phyloP scores from a whole-genome alignment of 352 stramenopile species.

The Phytophthora fragariaefolia region DNA sequence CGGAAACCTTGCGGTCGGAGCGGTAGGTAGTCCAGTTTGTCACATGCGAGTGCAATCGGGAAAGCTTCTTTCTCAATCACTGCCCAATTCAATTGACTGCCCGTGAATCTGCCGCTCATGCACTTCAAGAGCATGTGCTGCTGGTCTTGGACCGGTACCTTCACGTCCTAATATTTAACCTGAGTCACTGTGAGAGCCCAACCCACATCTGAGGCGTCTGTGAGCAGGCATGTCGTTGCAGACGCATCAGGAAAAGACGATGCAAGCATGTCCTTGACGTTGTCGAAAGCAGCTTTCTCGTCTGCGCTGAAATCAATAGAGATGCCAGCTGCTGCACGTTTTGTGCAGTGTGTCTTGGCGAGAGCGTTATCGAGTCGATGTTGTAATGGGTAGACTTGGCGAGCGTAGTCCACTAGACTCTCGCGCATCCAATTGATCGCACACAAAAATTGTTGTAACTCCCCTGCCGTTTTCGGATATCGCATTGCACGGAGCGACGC shows the following conservation, averaged over 20 bases:
- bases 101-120: neutral
- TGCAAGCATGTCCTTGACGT: slow-evolving; percentile 3
- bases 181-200: slow-evolving; percentile 2
- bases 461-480: neutral
- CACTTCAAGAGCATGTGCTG: neutral
- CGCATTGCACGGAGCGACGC: no score
- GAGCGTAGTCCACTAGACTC: neutral
- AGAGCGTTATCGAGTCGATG: neutral
- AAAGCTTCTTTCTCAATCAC: slow-evolving; percentile 5
- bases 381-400: neutral
- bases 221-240: neutral
- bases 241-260: slow-evolving; percentile 4
- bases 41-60: slow-evolving; percentile 7
- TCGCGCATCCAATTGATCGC: no score
- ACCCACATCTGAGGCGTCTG: slow-evolving; percentile 1
- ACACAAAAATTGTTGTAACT: slow-evolving; percentile 12
- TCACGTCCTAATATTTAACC: neutral
- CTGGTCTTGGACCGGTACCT: neutral
- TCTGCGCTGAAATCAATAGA: neutral
- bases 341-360: neutral
- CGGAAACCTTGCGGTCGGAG: slow-evolving; percentile 1
- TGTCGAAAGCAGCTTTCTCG: neutral
- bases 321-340: slow-evolving; percentile 6
- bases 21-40: slow-evolving; percentile 10
- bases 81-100: neutral